Percentiles rank a stretch among this genome's conserved stretches.
Evolutionary conservation across 768 basidiomycete genomes (phyloP).

Genomic region (Mycena epipterygia): DNA sequence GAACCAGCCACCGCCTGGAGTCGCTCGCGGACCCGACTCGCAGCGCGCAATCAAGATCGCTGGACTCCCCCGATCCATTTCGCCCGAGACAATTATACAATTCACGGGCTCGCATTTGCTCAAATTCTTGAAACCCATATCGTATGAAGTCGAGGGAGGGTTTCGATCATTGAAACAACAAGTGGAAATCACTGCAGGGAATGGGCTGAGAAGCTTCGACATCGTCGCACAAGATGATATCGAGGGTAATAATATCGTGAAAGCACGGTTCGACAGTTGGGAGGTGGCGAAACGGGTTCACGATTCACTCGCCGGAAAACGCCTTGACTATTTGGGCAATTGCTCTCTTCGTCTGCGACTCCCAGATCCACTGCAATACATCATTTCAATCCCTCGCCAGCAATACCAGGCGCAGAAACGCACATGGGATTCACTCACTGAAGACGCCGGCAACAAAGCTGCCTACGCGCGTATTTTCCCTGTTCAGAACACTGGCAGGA

Average conservation of each 20-base stretch:
- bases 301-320: conserved; percentile 49
- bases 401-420: conserved; percentile 66
- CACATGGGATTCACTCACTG: conserved; percentile 62
- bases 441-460: conserved; percentile 47
- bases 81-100: conserved; percentile 40
- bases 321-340: conserved; percentile 46
- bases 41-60: conserved; percentile 57
- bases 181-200: conserved; percentile 37
- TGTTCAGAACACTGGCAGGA: conserved; percentile 31
- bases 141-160: conserved; percentile 37
- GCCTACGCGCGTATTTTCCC: conserved; percentile 49
- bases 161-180: conserved; percentile 41
- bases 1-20: conserved; percentile 55
- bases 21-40: conserved; percentile 40
- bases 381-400: conserved; percentile 58
- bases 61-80: conserved; percentile 51
- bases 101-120: conserved; percentile 46
- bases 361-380: conserved; percentile 65
- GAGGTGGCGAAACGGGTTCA: conserved; percentile 60
- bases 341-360: conserved; percentile 55
- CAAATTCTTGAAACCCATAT: conserved; percentile 40
- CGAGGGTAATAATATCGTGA: conserved; percentile 52
- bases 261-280: conserved; percentile 63
- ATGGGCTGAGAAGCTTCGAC: conserved; percentile 44
- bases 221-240: conserved; percentile 32